These are phyloP conservation scores for Mucor lusitanicus DNA, from an alignment of 371 early-diverging fungal species.

Conservation along the genomic window DNA sequence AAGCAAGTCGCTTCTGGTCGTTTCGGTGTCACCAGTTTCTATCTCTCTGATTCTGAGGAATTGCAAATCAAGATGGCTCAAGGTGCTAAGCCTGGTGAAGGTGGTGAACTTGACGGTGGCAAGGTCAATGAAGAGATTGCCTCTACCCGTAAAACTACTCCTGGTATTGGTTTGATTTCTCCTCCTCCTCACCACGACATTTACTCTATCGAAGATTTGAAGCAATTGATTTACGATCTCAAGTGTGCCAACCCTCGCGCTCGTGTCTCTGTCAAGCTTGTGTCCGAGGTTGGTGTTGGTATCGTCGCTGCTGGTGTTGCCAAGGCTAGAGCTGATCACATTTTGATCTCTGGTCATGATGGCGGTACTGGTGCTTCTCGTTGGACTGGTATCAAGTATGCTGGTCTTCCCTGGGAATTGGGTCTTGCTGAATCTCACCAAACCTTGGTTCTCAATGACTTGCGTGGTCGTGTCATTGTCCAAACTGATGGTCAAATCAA, in stretches of 20 bases:
- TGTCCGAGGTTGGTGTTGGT: constrained; percentile 96
- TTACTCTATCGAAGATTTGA: constrained; percentile 96
- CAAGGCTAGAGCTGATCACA: constrained; percentile 96
- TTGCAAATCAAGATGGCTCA: constrained; percentile 99
- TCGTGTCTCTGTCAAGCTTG: constrained; percentile 94
- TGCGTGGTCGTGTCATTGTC: constrained; percentile 92
- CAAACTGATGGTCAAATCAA: constrained; percentile 98
- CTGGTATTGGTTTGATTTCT: constrained; percentile 93
- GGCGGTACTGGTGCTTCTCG: constrained; percentile 98
- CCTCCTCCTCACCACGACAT: constrained; percentile 99
- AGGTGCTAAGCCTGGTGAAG: constrained; percentile 98
- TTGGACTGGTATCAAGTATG: constrained; percentile 98
- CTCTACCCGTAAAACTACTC: constrained; percentile 91
- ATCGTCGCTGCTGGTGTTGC: constrained; percentile 96
- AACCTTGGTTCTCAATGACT: constrained; percentile 92
- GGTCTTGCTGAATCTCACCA: constrained; percentile 97
- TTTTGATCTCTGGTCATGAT: constrained; percentile 94
- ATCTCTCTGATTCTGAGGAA: constrained; percentile 92
- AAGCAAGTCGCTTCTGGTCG: constrained; percentile 98
- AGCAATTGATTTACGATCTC: constrained; percentile 96
- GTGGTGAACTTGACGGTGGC: constrained; percentile 77
- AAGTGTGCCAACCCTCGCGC: constrained; percentile 91
- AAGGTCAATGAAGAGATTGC: constrained; percentile 93
- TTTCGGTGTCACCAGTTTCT: constrained; percentile 95
- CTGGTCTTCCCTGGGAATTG: constrained; percentile 97